phyloP scores from a whole-genome alignment of 1,284 basidiomycete genomes.

The Cryptococcus sp. region DNA sequence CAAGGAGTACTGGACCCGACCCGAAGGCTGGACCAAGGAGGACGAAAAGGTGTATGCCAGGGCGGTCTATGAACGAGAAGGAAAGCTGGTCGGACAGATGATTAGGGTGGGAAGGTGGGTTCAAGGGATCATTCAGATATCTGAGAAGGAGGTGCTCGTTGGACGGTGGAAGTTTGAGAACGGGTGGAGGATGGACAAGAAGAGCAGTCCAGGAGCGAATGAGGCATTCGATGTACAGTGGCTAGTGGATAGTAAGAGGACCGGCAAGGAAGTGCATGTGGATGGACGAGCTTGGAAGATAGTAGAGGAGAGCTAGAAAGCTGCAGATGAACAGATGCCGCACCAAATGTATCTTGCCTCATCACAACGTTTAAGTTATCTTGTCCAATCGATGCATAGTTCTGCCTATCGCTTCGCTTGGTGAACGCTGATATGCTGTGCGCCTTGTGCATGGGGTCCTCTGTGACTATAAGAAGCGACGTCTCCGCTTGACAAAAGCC shows the following conservation, averaged over 20 bases:
- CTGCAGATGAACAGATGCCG: no score
- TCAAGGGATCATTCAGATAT: constrained; percentile 7
- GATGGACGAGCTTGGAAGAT: not conserved
- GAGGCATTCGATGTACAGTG: not conserved
- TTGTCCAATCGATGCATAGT: no score
- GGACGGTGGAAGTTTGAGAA: not conserved
- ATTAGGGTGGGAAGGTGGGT: constrained; percentile 6
- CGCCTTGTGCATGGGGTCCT: no score
- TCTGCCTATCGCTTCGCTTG: no score
- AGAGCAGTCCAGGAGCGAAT: not conserved
- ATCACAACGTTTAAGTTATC: no score
- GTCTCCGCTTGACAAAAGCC: no score
- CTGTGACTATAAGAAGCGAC: no score
- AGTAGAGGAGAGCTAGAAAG: constrained; percentile 2
- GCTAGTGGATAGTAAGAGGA: not conserved
- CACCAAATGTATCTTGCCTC: no score
- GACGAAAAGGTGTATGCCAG: not conserved
- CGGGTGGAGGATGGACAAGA: not conserved
- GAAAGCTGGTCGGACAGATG: not conserved
- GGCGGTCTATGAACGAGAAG: constrained; percentile 3
- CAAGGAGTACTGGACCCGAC: constrained; percentile 13
- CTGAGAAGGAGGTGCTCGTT: not conserved
- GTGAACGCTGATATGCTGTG: no score
- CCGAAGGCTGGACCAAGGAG: not conserved
- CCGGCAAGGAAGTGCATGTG: not conserved